Percentiles rank a stretch among this genome's conserved stretches.
These are phyloP conservation scores for Kwoniella sp. DNA, from an alignment of 768 basidiomycete species.

Conservation along the genomic window DNA sequence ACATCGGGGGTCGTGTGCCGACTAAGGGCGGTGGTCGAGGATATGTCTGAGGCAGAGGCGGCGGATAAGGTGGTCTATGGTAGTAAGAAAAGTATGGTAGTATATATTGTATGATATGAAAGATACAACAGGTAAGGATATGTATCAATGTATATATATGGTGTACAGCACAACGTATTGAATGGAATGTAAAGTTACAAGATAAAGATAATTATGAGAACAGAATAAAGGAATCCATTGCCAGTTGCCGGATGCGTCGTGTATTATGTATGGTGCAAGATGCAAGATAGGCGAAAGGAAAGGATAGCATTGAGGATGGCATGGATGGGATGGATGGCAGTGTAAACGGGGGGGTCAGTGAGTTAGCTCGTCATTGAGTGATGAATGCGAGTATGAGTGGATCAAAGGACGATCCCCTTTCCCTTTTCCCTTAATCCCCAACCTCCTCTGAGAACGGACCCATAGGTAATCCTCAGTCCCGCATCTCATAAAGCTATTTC, in stretches of 20 bases:
- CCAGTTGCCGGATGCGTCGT: neutral
- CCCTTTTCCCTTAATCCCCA: constrained; percentile 4
- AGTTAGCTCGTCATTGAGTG: too few species aligned
- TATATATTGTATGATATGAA: neutral
- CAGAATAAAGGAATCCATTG: neutral
- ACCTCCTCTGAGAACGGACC: constrained; percentile 7
- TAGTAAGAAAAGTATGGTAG: constrained; percentile 1
- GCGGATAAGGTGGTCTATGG: constrained; percentile 19
- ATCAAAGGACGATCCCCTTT: constrained; percentile 18
- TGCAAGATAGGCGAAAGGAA: constrained; percentile 6
- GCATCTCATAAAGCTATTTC: neutral
- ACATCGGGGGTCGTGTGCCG: constrained; percentile 29
- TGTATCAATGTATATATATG: neutral
- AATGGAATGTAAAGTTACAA: neutral
- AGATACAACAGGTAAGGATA: neutral
- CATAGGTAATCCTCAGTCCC: neutral
- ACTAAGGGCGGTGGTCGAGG: constrained; percentile 26
- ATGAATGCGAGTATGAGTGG: neutral
- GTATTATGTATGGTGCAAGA: neutral
- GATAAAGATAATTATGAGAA: neutral
- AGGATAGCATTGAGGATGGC: constrained; percentile 2
- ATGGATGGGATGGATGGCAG: neutral
- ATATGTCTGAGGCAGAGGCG: constrained; percentile 16
- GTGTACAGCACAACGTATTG: neutral
- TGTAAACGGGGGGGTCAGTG: too few species aligned